Evolutionary conservation across 306 rosid species (phyloP), one percentile per base, ranked within the genome.

Genomic region (Albizia julibrissin): DNA sequence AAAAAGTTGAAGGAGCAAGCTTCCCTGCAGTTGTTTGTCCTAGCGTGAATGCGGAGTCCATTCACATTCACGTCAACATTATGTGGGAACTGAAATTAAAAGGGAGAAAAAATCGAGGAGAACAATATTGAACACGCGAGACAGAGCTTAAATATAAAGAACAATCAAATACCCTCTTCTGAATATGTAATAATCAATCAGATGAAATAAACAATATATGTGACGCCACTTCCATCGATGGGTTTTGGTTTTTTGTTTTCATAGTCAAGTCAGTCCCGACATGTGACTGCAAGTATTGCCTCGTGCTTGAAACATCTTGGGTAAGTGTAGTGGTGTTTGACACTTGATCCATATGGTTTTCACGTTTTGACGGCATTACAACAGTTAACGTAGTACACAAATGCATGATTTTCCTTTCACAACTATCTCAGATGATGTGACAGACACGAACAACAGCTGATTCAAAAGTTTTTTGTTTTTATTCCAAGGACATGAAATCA

Each of bases 41-140:
- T 14, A 1, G 33, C 49, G 49, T 10, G 10, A 4, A 74, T 50
- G 46, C 31, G 21, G 68, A n/a, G 5, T 11, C 42, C 69, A 75
- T 22, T 75, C 79, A 75, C 69, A 37, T 22, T 72, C 69, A 14
- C 68, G 46, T 74, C 65, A 10, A 74, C 29, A 50, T 74, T 52
- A 46, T 16, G 58, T 15, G 10, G 54, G 50, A 7, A 16, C 12
- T 4, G 10, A 5, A 50, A 37, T 37, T 1, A 43, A 43, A 9
- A 11, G 7, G 3, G 5, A 42, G 6, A 42, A 2, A 16, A 5
- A 70, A 42, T 5, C 11, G 39, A 26, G 10, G 12, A 71, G 8
- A 31, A 31, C 18, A 49, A 49, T n/a, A 4, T 2, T 69, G 46
- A 37, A 37, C 26, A 16, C 34, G 8, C 26, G 3, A 46, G 50